These are phyloP conservation scores for Grifola frondosa DNA, from an alignment of 1,284 basidiomycete species.

Conservation along the genomic window DNA sequence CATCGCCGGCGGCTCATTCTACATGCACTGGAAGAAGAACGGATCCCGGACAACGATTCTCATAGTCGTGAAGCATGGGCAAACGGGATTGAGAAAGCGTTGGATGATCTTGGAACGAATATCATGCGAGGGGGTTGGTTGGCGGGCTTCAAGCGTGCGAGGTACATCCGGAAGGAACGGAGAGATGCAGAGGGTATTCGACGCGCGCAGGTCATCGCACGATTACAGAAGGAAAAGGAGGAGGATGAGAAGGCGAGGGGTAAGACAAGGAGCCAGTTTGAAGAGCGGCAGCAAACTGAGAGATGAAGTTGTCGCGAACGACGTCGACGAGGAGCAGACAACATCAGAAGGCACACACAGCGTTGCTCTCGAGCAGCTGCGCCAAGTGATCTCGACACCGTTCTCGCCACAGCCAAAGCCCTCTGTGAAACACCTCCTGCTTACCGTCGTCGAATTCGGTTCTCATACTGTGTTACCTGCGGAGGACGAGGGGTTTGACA, in stretches of 20 bases:
- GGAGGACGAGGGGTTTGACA: constrained; percentile 42
- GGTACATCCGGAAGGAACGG: constrained; percentile 12
- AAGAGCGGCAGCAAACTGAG: constrained; percentile 18
- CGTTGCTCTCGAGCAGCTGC: constrained; percentile 30
- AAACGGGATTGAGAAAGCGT: constrained; percentile 20
- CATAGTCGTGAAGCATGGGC: constrained; percentile 27
- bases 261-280: constrained; percentile 8
- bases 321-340: constrained; percentile 10
- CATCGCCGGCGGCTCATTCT: constrained; percentile 28
- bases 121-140: constrained; percentile 30
- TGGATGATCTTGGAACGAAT: constrained; percentile 26
- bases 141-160: constrained; percentile 27
- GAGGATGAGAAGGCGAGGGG: constrained; percentile 17
- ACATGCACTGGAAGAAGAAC: constrained; percentile 25
- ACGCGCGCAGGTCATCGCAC: constrained; percentile 9
- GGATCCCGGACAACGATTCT: constrained; percentile 5
- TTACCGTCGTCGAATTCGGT: constrained; percentile 44
- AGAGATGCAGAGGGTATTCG: constrained; percentile 15
- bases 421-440: constrained; percentile 45
- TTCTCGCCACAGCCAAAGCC: constrained; percentile 26
- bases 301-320: constrained; percentile 13
- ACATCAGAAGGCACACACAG: constrained; percentile 12
- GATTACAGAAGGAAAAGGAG: constrained; percentile 26
- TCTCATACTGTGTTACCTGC: constrained; percentile 28
- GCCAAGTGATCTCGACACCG: constrained; percentile 26